These are phyloP conservation scores for Phyllosticta citrichinensis DNA, from an alignment of 2,329 filamentous ascomycete species.

Conservation along the genomic window DNA sequence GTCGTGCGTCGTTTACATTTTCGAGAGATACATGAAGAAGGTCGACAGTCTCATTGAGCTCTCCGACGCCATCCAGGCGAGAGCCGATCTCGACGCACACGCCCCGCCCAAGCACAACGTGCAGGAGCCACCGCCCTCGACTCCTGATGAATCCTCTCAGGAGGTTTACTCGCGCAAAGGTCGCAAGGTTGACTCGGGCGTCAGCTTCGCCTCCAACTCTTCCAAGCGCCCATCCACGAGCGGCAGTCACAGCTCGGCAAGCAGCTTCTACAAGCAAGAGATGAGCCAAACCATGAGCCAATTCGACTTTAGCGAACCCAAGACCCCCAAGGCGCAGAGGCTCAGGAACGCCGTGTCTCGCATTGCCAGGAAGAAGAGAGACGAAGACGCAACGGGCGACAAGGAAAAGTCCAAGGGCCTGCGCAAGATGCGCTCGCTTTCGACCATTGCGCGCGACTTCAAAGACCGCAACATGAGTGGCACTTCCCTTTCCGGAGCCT, in stretches of 20 bases:
- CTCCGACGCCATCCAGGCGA: conserved; percentile 1
- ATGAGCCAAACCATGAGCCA: conserved; percentile 3
- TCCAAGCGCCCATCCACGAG: conserved; percentile 21
- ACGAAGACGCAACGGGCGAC: not conserved
- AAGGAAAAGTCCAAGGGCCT: conserved; percentile 20
- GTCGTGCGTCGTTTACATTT: conserved; percentile 36
- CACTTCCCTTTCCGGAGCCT: conserved; percentile 1
- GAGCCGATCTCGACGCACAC: conserved; percentile 4
- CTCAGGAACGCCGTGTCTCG: not conserved
- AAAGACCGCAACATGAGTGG: conserved; percentile 9
- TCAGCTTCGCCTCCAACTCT: conserved; percentile 43
- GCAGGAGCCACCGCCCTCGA: conserved; percentile 1
- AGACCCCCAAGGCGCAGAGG: conserved; percentile 41
- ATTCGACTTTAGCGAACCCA: conserved; percentile 15
- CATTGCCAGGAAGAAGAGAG: conserved; percentile 3
- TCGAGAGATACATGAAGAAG: conserved; percentile 49
- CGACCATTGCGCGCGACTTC: conserved; percentile 17
- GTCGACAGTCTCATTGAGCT: conserved; percentile 50
- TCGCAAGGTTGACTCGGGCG: conserved; percentile 54
- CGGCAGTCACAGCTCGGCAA: conserved; percentile 13
- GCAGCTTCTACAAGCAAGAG: conserved; percentile 13
- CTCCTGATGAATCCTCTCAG: not conserved
- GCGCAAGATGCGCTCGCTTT: conserved; percentile 26
- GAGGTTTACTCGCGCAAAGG: conserved; percentile 27
- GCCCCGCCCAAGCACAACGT: conserved; percentile 10